Conservation (phyloP, 257 asterid genomes). For the Thymus quinquecostatus region DNA sequence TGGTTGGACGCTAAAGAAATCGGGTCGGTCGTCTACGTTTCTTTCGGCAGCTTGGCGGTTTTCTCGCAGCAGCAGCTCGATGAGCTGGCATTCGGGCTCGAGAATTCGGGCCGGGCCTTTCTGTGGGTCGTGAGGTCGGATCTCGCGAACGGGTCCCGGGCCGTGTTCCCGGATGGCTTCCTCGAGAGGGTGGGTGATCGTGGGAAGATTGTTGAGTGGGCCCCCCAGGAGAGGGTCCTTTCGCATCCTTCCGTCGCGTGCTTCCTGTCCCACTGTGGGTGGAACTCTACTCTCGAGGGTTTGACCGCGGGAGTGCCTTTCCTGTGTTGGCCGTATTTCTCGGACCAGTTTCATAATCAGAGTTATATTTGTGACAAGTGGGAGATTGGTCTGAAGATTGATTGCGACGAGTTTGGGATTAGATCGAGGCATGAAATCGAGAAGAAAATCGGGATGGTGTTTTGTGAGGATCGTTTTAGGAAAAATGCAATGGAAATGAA, state of each 20-base stretch:
- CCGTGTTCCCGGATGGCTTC: slow-evolving; percentile 39
- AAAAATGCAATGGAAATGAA: slow-evolving; percentile 43
- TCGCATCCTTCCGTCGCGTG: slow-evolving; percentile 41
- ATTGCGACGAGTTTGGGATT: slow-evolving; percentile 39
- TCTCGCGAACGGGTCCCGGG: slow-evolving; percentile 35
- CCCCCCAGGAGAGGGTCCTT: slow-evolving; percentile 48
- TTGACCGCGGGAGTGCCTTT: slow-evolving; percentile 40
- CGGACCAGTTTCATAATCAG: slow-evolving; percentile 45
- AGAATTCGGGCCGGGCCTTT: slow-evolving; percentile 45
- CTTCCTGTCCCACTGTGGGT: slow-evolving; percentile 52
- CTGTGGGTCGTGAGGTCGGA: slow-evolving; percentile 50
- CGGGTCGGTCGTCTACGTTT: slow-evolving; percentile 46
- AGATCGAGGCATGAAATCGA: slow-evolving; percentile 43
- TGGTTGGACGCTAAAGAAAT: slow-evolving; percentile 42
- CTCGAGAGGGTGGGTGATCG: slow-evolving; percentile 34
- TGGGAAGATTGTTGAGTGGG: slow-evolving; percentile 51
- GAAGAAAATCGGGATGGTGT: slow-evolving; percentile 31
- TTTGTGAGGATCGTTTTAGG: slow-evolving; percentile 30
- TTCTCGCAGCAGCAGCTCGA: slow-evolving; percentile 42
- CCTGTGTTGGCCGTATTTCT: slow-evolving; percentile 51
- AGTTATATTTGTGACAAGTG: slow-evolving; percentile 44
- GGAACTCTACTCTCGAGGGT: slow-evolving; percentile 51
- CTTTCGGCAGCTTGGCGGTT: slow-evolving; percentile 51
- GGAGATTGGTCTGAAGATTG: slow-evolving; percentile 45
- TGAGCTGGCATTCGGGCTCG: slow-evolving; percentile 54